Evolutionary conservation across 2,329 filamentous ascomycete species (phyloP).

Genomic region (Aspergillus fijiensis): DNA sequence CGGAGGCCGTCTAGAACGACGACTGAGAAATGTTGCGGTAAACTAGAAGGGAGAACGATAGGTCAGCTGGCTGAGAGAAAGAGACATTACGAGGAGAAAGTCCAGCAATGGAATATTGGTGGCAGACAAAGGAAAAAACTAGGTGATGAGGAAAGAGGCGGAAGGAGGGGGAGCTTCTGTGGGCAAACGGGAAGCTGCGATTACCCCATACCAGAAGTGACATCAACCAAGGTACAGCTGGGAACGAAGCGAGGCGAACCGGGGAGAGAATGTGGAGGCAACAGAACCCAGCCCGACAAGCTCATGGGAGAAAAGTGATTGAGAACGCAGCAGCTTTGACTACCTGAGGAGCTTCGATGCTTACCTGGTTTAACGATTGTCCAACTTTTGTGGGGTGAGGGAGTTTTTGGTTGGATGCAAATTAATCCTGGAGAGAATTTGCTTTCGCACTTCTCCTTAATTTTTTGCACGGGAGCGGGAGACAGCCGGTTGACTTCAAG

Average conservation of each 20-base stretch:
- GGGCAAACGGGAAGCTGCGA: conserved; percentile 25
- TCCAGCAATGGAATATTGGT: conserved; percentile 4
- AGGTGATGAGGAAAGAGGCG: conserved; percentile 8
- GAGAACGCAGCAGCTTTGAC: not conserved
- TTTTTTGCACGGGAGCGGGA: conserved; percentile 18
- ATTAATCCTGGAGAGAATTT: not conserved
- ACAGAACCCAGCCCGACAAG: not conserved
- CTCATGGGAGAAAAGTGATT: not conserved
- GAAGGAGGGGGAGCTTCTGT: conserved; percentile 11
- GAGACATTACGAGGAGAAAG: conserved; percentile 7
- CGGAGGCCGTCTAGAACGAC: conserved; percentile 26
- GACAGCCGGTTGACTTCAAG: conserved; percentile 11
- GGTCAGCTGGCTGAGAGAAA: conserved; percentile 18
- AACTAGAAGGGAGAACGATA: conserved; percentile 19
- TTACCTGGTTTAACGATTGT: conserved; percentile 7
- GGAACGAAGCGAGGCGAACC: conserved; percentile 16
- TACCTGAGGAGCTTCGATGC: not conserved
- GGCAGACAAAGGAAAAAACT: not conserved
- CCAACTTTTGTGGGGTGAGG: not conserved
- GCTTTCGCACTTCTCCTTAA: conserved; percentile 12
- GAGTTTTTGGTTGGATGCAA: not conserved
- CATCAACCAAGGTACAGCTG: conserved; percentile 14
- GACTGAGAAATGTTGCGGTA: conserved; percentile 19
- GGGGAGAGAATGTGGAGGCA: conserved; percentile 6
- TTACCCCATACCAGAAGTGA: conserved; percentile 16